Conservation (phyloP, 495 filamentous ascomycete genomes). For the Aspergillus cavernicola region DNA sequence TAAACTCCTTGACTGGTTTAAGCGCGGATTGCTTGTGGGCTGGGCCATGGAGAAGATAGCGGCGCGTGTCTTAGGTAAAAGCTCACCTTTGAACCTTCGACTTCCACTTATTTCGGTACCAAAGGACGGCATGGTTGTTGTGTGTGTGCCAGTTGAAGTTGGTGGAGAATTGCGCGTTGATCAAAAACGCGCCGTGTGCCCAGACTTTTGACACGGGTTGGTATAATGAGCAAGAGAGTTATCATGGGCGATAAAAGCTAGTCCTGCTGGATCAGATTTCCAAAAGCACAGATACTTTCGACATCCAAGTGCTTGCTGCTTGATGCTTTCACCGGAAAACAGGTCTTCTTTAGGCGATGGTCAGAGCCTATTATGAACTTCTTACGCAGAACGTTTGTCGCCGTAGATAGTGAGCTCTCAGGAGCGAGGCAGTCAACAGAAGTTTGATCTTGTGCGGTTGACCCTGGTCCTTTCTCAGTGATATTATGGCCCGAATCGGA, state of each 20-base stretch:
- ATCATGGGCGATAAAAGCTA: neutral
- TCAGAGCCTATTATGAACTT: neutral
- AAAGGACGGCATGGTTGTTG: neutral
- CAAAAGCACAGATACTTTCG: neutral
- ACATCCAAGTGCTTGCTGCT: neutral
- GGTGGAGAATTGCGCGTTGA: neutral
- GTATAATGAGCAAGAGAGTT: neutral
- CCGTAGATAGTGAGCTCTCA: neutral
- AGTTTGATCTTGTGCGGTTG: neutral
- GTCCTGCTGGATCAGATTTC: neutral
- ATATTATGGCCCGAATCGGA: neutral
- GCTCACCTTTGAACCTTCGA: neutral
- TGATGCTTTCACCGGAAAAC: neutral
- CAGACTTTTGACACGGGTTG: constrained; percentile 1
- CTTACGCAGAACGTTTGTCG: neutral
- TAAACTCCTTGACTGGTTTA: neutral
- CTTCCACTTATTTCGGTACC: constrained; percentile 5
- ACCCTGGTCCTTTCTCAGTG: neutral
- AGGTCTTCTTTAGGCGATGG: neutral
- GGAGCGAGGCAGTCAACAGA: neutral
- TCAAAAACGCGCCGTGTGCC: neutral
- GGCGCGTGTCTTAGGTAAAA: neutral
- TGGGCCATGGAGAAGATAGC: neutral
- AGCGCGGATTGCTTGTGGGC: neutral
- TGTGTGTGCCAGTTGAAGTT: constrained; percentile 1